These are phyloP conservation scores for Passalora sequoiae DNA, from an alignment of 2,329 filamentous ascomycete genomes.

Conservation along the genomic window DNA sequence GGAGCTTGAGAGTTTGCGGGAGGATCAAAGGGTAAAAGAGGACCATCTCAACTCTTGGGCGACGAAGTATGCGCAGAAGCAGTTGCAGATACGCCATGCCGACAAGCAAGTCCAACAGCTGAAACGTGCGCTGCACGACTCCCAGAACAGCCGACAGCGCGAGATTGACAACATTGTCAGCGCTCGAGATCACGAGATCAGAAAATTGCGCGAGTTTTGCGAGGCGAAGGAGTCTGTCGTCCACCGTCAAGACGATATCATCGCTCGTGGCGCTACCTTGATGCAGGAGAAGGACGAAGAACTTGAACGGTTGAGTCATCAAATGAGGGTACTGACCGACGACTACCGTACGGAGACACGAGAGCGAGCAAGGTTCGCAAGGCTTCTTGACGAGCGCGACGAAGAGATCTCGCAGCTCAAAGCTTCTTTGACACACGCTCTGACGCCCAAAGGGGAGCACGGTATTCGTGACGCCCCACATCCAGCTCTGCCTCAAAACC, in stretches of 20 bases:
- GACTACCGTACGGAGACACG: slow-evolving; percentile 16
- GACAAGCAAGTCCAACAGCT: slow-evolving; percentile 12
- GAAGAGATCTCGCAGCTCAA: slow-evolving; percentile 16
- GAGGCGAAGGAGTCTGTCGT: slow-evolving; percentile 25
- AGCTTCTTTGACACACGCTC: slow-evolving; percentile 11
- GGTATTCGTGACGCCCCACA: background rate
- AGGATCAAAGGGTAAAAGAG: slow-evolving; percentile 10
- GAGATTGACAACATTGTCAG: slow-evolving; percentile 14
- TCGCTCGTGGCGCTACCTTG: slow-evolving; percentile 21
- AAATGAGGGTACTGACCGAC: slow-evolving; percentile 15
- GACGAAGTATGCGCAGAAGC: slow-evolving; percentile 11
- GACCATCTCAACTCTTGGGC: slow-evolving; percentile 6
- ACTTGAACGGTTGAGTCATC: slow-evolving; percentile 17
- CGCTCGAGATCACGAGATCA: slow-evolving; percentile 18
- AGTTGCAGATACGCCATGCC: slow-evolving; percentile 11
- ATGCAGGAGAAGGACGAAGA: slow-evolving; percentile 22
- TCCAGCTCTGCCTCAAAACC: background rate
- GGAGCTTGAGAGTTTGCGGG: slow-evolving; percentile 8
- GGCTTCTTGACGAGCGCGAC: slow-evolving; percentile 17
- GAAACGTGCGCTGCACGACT: slow-evolving; percentile 6
- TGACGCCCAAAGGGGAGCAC: slow-evolving; percentile 6
- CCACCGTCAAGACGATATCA: slow-evolving; percentile 25
- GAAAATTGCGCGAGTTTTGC: slow-evolving; percentile 20
- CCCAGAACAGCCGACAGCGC: slow-evolving; percentile 10
- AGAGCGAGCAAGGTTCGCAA: slow-evolving; percentile 11